These are phyloP conservation scores for Xylaria bambusicola DNA, from an alignment of 495 filamentous ascomycete genomes.

Conservation along the genomic window DNA sequence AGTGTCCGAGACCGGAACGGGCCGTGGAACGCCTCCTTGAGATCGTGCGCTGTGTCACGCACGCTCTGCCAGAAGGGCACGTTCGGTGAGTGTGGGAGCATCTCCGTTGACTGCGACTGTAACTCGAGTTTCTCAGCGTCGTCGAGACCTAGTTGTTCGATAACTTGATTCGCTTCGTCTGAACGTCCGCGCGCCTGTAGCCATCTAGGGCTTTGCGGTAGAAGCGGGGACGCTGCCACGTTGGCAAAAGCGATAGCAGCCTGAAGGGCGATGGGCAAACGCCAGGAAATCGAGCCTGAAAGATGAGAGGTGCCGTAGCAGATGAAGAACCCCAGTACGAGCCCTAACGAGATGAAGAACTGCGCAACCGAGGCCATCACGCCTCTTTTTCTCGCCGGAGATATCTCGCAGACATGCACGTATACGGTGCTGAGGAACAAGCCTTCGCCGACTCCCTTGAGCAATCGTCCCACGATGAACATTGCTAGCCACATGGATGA, in stretches of 20 bases:
- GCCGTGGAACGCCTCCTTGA: constrained; percentile 12
- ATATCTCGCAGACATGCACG: constrained; percentile 63
- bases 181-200: constrained; percentile 30
- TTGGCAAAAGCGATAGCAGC: constrained; percentile 44
- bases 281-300: constrained; percentile 56
- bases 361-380: constrained; percentile 57
- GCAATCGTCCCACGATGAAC: constrained; percentile 56
- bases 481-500: constrained; percentile 49
- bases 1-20: constrained; percentile 11
- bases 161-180: constrained; percentile 17
- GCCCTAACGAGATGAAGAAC: constrained; percentile 52
- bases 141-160: constrained; percentile 18
- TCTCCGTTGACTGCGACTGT: constrained; percentile 10
- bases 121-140: constrained; percentile 23
- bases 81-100: constrained; percentile 9
- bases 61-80: constrained; percentile 10
- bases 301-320: constrained; percentile 56
- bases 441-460: constrained; percentile 61
- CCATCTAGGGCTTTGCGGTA: constrained; percentile 46
- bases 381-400: constrained; percentile 53
- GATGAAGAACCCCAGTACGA: constrained; percentile 59
- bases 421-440: constrained; percentile 58
- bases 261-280: constrained; percentile 52
- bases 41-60: constrained; percentile 10
- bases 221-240: constrained; percentile 34